phyloP scores from a whole-genome alignment of 192 early-diverging fungal species.

The Podila horticola region DNA sequence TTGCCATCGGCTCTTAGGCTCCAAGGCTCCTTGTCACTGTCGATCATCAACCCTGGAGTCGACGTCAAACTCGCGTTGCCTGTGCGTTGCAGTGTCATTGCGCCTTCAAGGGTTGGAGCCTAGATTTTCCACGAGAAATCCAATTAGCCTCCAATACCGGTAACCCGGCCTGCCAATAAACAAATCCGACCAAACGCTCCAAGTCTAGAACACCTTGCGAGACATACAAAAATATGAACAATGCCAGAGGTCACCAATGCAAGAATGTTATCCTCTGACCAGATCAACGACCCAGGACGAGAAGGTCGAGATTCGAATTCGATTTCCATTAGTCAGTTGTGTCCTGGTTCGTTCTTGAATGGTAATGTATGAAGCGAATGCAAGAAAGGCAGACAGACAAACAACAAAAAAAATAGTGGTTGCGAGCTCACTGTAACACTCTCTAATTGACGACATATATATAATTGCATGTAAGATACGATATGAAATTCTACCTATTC shows the following conservation, averaged over 20 bases:
- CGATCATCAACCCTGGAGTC: neutral
- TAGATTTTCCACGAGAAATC: neutral
- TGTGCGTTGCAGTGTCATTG: neutral
- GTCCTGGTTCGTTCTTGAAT: neutral
- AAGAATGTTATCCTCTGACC: slow-evolving; percentile 47
- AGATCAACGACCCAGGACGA: slow-evolving; percentile 40
- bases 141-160: neutral
- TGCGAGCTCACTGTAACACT: too few relatives aligned
- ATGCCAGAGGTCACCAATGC: slow-evolving; percentile 29
- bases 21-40: neutral
- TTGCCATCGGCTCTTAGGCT: neutral
- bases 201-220: neutral
- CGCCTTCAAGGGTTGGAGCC: neutral
- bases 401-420: neutral
- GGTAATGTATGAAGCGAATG: neutral
- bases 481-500: too few relatives aligned
- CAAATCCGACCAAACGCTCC: neutral
- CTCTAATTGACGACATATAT: too few relatives aligned
- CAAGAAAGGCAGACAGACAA: neutral
- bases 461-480: too few relatives aligned
- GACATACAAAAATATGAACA: slow-evolving; percentile 38
- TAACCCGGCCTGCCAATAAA: neutral
- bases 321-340: slow-evolving; percentile 13
- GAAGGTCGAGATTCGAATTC: slow-evolving; percentile 37
- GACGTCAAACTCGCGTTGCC: neutral